Evolutionary conservation across 2,329 filamentous ascomycete genomes (phyloP).

Genomic region (Penicillium sclerotigenum): DNA sequence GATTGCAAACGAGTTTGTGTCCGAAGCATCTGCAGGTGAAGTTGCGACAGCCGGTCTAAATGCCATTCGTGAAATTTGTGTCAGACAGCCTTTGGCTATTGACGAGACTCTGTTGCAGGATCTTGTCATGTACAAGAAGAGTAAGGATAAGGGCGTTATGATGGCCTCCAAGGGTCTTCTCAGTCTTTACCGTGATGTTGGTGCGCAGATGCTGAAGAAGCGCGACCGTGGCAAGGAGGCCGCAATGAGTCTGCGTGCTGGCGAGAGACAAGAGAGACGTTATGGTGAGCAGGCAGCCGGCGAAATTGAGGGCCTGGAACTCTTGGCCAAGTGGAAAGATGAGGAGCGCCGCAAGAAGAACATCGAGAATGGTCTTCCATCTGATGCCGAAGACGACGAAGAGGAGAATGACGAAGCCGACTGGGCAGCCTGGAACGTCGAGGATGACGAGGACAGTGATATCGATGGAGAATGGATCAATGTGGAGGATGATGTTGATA

Average conservation of each 20-base stretch:
- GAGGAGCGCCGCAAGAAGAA: conserved; percentile 76
- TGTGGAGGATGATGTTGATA: conserved; percentile 77
- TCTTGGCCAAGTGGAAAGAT: conserved; percentile 90
- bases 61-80: conserved; percentile 90
- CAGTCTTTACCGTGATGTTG: conserved; percentile 86
- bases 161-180: conserved; percentile 95
- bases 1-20: conserved; percentile 98
- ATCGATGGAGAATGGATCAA: conserved; percentile 92
- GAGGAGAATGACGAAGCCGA: conserved; percentile 60
- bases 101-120: conserved; percentile 93
- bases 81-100: conserved; percentile 92
- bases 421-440: conserved; percentile 60
- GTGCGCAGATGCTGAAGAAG: conserved; percentile 82
- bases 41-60: conserved; percentile 91
- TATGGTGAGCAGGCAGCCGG: conserved; percentile 80
- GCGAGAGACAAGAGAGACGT: conserved; percentile 69
- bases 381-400: conserved; percentile 59
- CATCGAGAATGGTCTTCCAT: conserved; percentile 63
- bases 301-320: conserved; percentile 85
- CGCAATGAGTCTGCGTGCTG: conserved; percentile 72
- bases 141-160: conserved; percentile 98
- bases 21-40: conserved; percentile 85
- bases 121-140: conserved; percentile 91
- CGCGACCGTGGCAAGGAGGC: conserved; percentile 89
- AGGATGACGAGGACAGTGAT: conserved; percentile 57